Base-by-base conservation (phyloP, 768 basidiomycete species). In the Podaxis rugospora region DNA sequence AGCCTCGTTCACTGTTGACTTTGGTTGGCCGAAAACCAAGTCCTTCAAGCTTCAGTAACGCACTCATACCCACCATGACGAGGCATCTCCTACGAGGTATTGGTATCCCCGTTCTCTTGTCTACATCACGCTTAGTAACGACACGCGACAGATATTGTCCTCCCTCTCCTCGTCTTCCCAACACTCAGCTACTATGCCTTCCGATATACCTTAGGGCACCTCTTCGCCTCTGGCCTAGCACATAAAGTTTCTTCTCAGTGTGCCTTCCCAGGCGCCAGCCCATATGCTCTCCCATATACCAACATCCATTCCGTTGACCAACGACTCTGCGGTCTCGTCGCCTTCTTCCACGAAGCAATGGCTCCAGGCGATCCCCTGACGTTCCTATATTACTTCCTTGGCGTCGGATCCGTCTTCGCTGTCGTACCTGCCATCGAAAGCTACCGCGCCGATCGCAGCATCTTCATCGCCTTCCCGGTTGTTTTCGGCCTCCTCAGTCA, bases 271-370 rank as follows among this genome's bases (percentile, higher is more conserved):
- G 36, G 54, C 37, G 18, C 25, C 39, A 62, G 65, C 14, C 73
- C 76, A 9, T 78, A 75, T 64, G 74, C 71, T 13, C 66, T 83
- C 11, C 51, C 68, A 1, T 82, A 81, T 66, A 80, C 79, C 16
- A 73, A 75, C 4, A 42, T 72, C 13, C 40, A 65, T n/a, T 47
- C 55, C 4, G 32, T 78, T n/a, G 81, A 86, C 63, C 35, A 47
- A 10, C 4, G 61, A 6, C 66, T 86, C 9, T 86, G 84, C 55
- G 65, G 67, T 10, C 50, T 84, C 40, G 78, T 83, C 50, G 62
- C 69, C 0, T 76, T 85, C 67, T 86, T 85, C 68, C 78, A 83
- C 37, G 69, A 68, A 40, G 71, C 74, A 23, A 72, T 83, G 60
- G 69, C 69, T 23, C 64, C 65, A 25, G 66, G 68, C 6, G 55